Conservation (phyloP, 345 rosid species). For the Combretum micranthum region DNA sequence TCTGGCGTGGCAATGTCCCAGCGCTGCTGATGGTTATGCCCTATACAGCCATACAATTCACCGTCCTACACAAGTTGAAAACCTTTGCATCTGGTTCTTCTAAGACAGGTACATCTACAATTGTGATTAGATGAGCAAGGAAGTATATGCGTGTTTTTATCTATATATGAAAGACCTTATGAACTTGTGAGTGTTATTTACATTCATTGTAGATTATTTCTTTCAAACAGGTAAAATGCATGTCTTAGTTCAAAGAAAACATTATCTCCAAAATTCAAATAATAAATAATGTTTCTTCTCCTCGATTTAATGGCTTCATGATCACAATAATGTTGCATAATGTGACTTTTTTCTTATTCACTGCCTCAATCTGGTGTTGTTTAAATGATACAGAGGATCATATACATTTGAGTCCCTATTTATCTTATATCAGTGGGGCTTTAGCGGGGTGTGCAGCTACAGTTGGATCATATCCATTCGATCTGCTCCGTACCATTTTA, state of each 20-base stretch:
- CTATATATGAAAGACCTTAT: background rate
- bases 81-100: conserved; percentile 82
- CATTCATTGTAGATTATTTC: background rate
- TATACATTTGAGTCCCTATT: conserved; percentile 67
- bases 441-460: conserved; percentile 97
- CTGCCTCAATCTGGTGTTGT: conserved; percentile 7
- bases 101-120: conserved; percentile 48
- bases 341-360: background rate
- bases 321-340: background rate
- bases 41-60: conserved; percentile 86
- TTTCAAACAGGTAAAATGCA: background rate
- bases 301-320: no score
- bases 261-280: no score
- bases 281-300: no score
- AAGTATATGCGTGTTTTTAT: no score
- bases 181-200: background rate
- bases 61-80: conserved; percentile 73
- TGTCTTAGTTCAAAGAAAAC: background rate
- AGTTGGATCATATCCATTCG: conserved; percentile 97
- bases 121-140: no score
- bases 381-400: conserved; percentile 68
- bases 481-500: conserved; percentile 81
- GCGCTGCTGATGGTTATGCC: conserved; percentile 99
- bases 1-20: conserved; percentile 99
- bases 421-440: conserved; percentile 81